phyloP scores from a whole-genome alignment of 2,329 filamentous ascomycete species.

The Didymellaceae sp. region DNA sequence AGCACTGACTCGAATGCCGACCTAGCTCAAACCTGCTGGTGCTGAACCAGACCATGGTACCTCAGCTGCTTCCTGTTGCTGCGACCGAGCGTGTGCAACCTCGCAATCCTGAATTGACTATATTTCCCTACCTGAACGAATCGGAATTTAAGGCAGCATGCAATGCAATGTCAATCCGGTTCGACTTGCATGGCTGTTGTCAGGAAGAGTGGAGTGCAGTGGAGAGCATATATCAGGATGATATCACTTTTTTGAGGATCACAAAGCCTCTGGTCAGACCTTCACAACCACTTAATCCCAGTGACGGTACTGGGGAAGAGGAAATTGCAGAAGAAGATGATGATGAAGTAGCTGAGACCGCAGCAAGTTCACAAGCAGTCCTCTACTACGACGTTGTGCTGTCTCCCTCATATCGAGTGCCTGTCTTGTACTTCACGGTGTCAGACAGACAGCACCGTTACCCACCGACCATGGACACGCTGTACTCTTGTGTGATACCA shows the following conservation, averaged over 20 bases:
- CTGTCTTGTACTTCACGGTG: slow-evolving; percentile 52
- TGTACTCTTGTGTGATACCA: slow-evolving; percentile 49
- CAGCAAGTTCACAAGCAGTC: neutral
- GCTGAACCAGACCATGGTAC: slow-evolving; percentile 4
- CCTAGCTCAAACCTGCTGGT: neutral
- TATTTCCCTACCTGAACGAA: slow-evolving; percentile 39
- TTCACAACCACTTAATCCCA: neutral
- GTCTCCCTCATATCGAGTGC: slow-evolving; percentile 54
- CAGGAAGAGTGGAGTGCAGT: slow-evolving; percentile 37
- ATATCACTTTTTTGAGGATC: slow-evolving; percentile 29
- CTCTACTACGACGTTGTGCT: slow-evolving; percentile 52
- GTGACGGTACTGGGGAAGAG: neutral
- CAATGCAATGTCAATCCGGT: slow-evolving; percentile 21
- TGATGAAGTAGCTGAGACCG: slow-evolving; percentile 13
- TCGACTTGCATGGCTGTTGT: slow-evolving; percentile 16
- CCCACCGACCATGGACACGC: slow-evolving; percentile 39
- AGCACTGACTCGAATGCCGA: neutral
- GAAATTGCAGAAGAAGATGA: slow-evolving; percentile 32
- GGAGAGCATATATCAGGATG: slow-evolving; percentile 22
- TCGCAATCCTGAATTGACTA: slow-evolving; percentile 15
- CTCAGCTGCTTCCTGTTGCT: slow-evolving; percentile 1
- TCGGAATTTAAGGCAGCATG: slow-evolving; percentile 42
- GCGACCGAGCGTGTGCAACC: slow-evolving; percentile 1
- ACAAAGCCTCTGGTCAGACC: slow-evolving; percentile 20
- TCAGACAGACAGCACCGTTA: slow-evolving; percentile 36